Conservation (phyloP, 2,329 filamentous ascomycete genomes). For the Macrophomina phaseolina region DNA sequence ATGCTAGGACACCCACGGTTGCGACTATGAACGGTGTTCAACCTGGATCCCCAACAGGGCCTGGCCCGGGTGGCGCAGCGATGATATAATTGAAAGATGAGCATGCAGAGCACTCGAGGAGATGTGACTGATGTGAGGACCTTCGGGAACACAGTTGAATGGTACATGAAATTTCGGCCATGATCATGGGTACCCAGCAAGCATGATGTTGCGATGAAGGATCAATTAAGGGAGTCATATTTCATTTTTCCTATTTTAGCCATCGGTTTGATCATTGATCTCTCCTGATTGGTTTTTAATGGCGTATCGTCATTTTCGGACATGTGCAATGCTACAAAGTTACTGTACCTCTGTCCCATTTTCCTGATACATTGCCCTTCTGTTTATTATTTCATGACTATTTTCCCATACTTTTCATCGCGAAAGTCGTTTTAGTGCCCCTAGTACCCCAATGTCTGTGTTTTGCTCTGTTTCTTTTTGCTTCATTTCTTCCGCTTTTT, state of each 20-base stretch:
- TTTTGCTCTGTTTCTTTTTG: neutral
- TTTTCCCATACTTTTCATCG: neutral
- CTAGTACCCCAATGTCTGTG: conserved; percentile 17
- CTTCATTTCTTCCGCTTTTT: neutral
- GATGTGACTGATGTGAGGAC: neutral
- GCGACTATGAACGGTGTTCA: conserved; percentile 24
- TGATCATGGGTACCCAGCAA: conserved; percentile 1
- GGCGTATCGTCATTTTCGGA: neutral
- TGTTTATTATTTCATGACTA: neutral
- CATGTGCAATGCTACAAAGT: neutral
- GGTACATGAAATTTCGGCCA: conserved; percentile 8
- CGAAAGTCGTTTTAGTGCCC: conserved; percentile 14
- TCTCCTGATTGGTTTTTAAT: neutral
- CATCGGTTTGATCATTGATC: neutral
- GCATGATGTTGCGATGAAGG: conserved; percentile 19
- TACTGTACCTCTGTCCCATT: neutral
- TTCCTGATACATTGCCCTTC: neutral
- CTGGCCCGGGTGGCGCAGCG: conserved; percentile 26
- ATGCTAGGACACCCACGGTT: conserved; percentile 11
- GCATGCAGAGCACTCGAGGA: neutral
- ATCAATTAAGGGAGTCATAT: conserved; percentile 6
- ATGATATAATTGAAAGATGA: conserved; percentile 22
- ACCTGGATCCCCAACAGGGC: conserved; percentile 11
- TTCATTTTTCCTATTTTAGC: neutral
- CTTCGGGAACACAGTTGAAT: neutral